A percentile compares a stretch with the other conserved stretches of the same genome.
These are phyloP conservation scores for Cyberlindnera mississippiensis DNA, from an alignment of 805 yeast genomes.

Conservation along the genomic window DNA sequence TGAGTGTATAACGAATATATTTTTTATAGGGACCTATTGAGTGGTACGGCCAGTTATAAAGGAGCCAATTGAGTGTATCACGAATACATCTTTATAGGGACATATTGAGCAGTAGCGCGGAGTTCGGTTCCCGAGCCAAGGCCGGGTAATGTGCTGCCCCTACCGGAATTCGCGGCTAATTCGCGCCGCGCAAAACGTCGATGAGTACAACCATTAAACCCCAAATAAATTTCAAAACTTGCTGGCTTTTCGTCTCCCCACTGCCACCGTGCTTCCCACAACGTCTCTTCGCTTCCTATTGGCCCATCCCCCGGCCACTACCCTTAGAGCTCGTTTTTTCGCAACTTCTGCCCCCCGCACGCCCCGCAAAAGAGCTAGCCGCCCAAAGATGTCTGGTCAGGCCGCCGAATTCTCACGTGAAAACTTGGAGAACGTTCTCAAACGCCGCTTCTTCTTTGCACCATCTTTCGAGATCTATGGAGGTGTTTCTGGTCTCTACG, in stretches of 20 bases:
- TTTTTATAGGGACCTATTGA: too few species aligned
- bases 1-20: too few species aligned
- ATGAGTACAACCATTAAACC: not conserved
- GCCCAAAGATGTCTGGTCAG: slow-evolving; percentile 15
- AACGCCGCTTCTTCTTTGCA: slow-evolving; percentile 94
- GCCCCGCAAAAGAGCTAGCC: not conserved
- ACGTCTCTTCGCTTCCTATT: not conserved
- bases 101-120: not conserved
- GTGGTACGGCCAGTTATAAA: too few species aligned
- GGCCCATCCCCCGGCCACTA: not conserved
- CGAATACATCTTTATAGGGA: too few species aligned
- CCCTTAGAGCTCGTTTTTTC: not conserved
- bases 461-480: slow-evolving; percentile 98
- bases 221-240: not conserved
- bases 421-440: slow-evolving; percentile 80
- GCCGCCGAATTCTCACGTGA: slow-evolving; percentile 69
- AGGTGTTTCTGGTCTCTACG: slow-evolving; percentile 96
- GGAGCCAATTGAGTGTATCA: too few species aligned
- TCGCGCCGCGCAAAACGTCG: not conserved
- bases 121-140: not conserved
- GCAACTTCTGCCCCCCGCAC: not conserved
- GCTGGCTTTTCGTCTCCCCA: not conserved
- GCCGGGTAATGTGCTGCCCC: too few species aligned
- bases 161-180: too few species aligned
- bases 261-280: not conserved